Base-by-base conservation (phyloP, 768 basidiomycete species). In the Tylopilus felleus region DNA sequence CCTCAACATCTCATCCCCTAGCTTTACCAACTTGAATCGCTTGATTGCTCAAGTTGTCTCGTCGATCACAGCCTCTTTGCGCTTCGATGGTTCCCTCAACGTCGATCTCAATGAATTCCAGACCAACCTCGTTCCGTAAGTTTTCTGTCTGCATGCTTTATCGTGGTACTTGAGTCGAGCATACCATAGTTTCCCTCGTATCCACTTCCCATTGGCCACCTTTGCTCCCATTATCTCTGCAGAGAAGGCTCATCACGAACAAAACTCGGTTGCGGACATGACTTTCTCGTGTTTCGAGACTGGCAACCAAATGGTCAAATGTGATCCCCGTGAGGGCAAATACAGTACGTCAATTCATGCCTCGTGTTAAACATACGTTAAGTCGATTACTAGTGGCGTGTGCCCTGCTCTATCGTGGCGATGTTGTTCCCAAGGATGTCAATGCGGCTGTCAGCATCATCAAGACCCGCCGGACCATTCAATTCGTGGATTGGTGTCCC, bases 41-140 rank as follows among this genome's bases (percentile, higher is more conserved):
- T 78, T 99, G 65, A 98, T 98, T 62, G 96, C 97, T 23, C 97
- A 98, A 70, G 97, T 98, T 61, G 97, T 99, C 56, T 99, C 97
- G 1, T 95, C 94, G 31, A 85, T 98, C 75, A 98, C 96, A 4
- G 95, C 95, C 36, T 98, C 96, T 21, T 80, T 84, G 29, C 79
- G 82, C 50, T 84, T 83, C 63, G 83, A 83, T 61, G 83, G 82
- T 35, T 80, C 79, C 39, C 74, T 85, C 56, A 85, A 84, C 63
- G 83, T 84, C 56, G 82, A 84, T 65, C 71, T 98, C 70, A 97
- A 95, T 75, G 96, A 98, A 76, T 98, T 98, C 85, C 96, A 98
- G 78, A 98, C 95, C 53, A 98, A 98, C 77, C 76, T 98, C 72
- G 95, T 98, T 48, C 95, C 96, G 86, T 95, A 68, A 77, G 91